A percentile compares a stretch with the other conserved stretches of the same genome.
These are phyloP conservation scores for Aspergillus biplanus DNA, from an alignment of 495 filamentous ascomycete species.

Conservation along the genomic window DNA sequence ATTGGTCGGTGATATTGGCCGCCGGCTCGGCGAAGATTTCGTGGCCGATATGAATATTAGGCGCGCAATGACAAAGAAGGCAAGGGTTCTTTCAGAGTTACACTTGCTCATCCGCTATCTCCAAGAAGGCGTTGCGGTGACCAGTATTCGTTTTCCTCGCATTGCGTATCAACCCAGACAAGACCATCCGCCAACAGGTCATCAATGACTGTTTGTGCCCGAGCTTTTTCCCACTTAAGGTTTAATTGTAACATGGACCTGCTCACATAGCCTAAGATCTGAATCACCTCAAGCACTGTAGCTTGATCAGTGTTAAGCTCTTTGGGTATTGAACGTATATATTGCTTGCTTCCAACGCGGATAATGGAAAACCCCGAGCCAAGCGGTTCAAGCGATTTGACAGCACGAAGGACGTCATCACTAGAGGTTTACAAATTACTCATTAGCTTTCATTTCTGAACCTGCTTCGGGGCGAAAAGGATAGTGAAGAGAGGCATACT, in stretches of 20 bases:
- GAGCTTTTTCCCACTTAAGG: constrained; percentile 79
- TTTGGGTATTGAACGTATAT: constrained; percentile 92
- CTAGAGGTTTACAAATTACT: constrained; percentile 39
- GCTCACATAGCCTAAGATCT: constrained; percentile 84
- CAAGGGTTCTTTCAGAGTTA: background rate
- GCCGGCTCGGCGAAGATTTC: background rate
- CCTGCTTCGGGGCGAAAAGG: background rate
- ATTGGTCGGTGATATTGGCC: too few relatives aligned
- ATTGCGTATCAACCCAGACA: constrained; percentile 92
- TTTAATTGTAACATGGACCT: constrained; percentile 93
- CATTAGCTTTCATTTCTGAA: background rate
- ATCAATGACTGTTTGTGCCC: constrained; percentile 85
- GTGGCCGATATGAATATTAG: background rate
- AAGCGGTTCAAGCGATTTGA: constrained; percentile 83
- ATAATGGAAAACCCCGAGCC: constrained; percentile 86
- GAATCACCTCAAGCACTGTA: constrained; percentile 84
- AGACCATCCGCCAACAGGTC: constrained; percentile 90
- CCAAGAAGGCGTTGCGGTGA: constrained; percentile 63
- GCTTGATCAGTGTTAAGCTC: constrained; percentile 96
- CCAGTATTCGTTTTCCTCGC: constrained; percentile 92
- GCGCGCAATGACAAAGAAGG: background rate
- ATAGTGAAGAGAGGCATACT: constrained; percentile 40
- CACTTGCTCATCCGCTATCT: constrained; percentile 40
- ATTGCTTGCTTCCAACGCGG: constrained; percentile 77
- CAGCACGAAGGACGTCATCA: constrained; percentile 90